phyloP scores from a whole-genome alignment of 2,329 filamentous ascomycete genomes.

The Ceratocystis papillata region DNA sequence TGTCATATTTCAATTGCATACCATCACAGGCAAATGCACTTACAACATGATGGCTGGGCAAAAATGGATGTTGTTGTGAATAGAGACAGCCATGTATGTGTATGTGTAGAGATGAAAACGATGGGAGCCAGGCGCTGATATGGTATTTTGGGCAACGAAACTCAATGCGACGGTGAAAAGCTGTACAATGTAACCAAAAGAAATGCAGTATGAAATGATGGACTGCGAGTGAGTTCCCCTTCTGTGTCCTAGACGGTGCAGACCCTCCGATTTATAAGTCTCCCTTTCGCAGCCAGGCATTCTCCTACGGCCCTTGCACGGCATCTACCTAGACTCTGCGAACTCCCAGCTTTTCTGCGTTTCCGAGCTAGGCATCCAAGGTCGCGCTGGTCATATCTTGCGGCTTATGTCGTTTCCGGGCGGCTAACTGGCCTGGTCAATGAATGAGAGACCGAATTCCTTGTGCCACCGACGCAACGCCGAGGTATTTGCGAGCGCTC shows the following conservation, averaged over 20 bases:
- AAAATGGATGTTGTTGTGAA: not conserved
- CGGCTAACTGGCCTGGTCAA: not conserved
- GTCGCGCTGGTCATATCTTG: not conserved
- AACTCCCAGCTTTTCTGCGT: not conserved
- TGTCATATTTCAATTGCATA: not conserved
- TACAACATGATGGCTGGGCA: constrained; percentile 18
- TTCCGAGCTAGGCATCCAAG: not conserved
- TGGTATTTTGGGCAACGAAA: not conserved
- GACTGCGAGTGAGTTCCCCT: not conserved
- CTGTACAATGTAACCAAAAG: not conserved
- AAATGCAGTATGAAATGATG: not conserved
- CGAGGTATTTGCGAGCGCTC: constrained; percentile 21
- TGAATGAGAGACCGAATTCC: constrained; percentile 20
- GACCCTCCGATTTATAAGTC: not conserved
- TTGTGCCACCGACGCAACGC: constrained; percentile 20
- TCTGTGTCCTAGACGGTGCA: not conserved
- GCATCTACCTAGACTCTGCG: not conserved
- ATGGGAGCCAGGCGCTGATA: not conserved
- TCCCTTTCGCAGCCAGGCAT: not conserved
- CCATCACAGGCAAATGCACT: not conserved
- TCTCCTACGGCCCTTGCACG: not conserved
- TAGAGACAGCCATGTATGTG: not conserved
- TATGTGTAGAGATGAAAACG: not conserved
- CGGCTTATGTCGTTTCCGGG: not conserved
- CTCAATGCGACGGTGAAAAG: not conserved